Conservation (phyloP, 2,329 filamentous ascomycete species). For the Colletotrichum magnum region DNA sequence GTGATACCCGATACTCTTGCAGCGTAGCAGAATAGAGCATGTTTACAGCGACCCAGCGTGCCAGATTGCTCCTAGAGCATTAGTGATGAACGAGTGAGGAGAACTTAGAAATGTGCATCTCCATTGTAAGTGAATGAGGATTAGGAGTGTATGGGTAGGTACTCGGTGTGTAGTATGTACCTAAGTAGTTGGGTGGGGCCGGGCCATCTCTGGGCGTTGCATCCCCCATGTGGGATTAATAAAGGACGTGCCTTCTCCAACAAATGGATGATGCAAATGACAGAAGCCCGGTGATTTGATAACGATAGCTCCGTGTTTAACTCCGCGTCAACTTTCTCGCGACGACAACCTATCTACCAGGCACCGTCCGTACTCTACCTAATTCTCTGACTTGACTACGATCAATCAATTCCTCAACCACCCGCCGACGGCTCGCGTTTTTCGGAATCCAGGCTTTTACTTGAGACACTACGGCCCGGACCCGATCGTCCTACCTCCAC, state of each 20-base stretch:
- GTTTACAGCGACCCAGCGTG: background rate
- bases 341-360: background rate
- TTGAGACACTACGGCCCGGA: slow-evolving; percentile 9
- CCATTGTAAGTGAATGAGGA: too few relatives aligned
- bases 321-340: slow-evolving; percentile 35
- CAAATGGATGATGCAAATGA: slow-evolving; percentile 41
- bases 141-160: too few relatives aligned
- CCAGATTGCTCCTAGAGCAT: too few relatives aligned
- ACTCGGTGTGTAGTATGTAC: too few relatives aligned
- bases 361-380: background rate
- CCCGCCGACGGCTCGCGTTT: slow-evolving; percentile 8
- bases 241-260: slow-evolving; percentile 28
- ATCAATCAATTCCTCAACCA: slow-evolving; percentile 8
- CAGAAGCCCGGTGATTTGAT: slow-evolving; percentile 28
- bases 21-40: background rate
- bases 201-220: too few relatives aligned
- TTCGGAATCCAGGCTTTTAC: background rate
- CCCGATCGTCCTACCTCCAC: background rate
- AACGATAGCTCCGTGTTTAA: slow-evolving; percentile 40
- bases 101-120: too few relatives aligned
- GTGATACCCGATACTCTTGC: background rate
- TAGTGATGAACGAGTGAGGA: too few relatives aligned
- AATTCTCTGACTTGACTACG: slow-evolving; percentile 4
- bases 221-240: too few relatives aligned
- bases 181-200: too few relatives aligned